A percentile compares a stretch with the other conserved stretches of the same genome.
phyloP scores from a whole-genome alignment of 305 asterid species.

The Fraxinus sp. region DNA sequence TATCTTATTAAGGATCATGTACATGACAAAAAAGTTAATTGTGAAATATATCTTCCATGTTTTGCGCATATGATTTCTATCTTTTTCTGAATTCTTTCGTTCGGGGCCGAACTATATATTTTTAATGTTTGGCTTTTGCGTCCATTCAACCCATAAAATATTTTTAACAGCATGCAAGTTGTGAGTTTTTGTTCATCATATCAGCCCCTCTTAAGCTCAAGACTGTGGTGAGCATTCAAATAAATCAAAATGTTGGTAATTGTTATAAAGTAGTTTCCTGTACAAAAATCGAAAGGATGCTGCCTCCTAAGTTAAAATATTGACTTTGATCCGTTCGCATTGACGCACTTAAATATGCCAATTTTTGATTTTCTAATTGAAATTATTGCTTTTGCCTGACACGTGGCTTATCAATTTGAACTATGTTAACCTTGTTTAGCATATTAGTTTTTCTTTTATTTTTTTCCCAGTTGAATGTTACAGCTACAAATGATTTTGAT shows the following conservation, averaged over 20 bases:
- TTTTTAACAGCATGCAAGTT: neutral
- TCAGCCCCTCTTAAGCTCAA: neutral
- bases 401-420: neutral
- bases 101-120: neutral
- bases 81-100: neutral
- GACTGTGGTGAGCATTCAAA: neutral
- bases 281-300: neutral
- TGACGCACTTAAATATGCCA: neutral
- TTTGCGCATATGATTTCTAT: neutral
- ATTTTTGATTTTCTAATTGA: neutral
- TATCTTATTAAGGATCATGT: neutral
- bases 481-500: neutral
- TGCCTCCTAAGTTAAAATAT: neutral
- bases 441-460: neutral
- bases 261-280: neutral
- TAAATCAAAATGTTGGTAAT: neutral
- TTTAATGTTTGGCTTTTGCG: neutral
- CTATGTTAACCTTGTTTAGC: neutral
- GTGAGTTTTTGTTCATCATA: neutral
- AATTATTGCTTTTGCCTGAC: neutral
- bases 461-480: neutral
- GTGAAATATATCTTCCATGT: constrained; percentile 19
- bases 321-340: neutral
- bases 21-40: constrained; percentile 3
- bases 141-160: neutral